Percentiles rank a stretch among this genome's conserved stretches.
Evolutionary conservation across 2,329 filamentous ascomycete genomes (phyloP).

Genomic region (Dothideomycetes sp.): DNA sequence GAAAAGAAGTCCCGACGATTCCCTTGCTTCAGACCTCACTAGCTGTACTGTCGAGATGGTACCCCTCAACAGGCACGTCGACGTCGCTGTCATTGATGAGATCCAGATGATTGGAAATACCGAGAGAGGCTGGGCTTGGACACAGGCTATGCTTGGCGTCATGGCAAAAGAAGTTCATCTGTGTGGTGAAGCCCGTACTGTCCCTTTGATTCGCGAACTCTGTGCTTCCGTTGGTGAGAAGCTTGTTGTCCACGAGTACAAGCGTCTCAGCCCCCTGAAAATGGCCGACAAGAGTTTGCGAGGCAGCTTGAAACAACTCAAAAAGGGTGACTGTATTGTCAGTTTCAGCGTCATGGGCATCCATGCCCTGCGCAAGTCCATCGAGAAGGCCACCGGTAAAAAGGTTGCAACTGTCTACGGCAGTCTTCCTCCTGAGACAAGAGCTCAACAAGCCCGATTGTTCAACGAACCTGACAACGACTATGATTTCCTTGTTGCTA

Average conservation of each 20-base stretch:
- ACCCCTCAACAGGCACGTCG: slow-evolving; percentile 50
- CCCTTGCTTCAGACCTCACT: slow-evolving; percentile 47
- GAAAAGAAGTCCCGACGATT: slow-evolving; percentile 47
- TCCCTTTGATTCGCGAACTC: slow-evolving; percentile 68
- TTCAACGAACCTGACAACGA: slow-evolving; percentile 96
- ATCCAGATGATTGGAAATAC: slow-evolving; percentile 89
- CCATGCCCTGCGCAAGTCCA: slow-evolving; percentile 66
- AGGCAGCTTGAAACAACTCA: slow-evolving; percentile 55
- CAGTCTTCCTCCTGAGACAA: slow-evolving; percentile 80
- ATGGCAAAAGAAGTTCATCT: slow-evolving; percentile 84
- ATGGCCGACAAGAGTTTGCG: slow-evolving; percentile 55
- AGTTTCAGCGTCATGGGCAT: slow-evolving; percentile 75
- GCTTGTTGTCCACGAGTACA: slow-evolving; percentile 70
- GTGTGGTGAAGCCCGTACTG: slow-evolving; percentile 78
- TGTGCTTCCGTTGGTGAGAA: slow-evolving; percentile 74
- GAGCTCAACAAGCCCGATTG: slow-evolving; percentile 78
- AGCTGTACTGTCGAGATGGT: slow-evolving; percentile 96
- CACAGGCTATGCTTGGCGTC: slow-evolving; percentile 76
- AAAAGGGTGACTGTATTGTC: slow-evolving; percentile 87
- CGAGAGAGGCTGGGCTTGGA: slow-evolving; percentile 89
- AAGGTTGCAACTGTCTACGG: slow-evolving; percentile 92
- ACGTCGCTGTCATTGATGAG: slow-evolving; percentile 94
- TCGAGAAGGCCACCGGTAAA: slow-evolving; percentile 66
- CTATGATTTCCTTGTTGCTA: slow-evolving; percentile 89
- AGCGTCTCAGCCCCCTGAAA: slow-evolving; percentile 70